Base-by-base conservation (phyloP, 306 rosid genomes). In the Pachyrhizus erosus region DNA sequence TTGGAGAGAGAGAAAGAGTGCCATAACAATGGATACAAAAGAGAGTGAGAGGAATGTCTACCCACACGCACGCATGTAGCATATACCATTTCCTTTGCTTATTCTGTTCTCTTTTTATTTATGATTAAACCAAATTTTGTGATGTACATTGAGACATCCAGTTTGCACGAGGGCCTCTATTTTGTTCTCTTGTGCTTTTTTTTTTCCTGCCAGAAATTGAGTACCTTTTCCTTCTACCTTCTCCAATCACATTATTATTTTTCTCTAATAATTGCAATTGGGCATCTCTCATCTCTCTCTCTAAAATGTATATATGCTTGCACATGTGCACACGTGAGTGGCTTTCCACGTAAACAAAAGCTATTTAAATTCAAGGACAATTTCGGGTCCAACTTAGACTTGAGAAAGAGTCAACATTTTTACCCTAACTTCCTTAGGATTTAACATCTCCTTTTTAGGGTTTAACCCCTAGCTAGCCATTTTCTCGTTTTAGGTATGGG, bases 121-220 rank as follows among this genome's bases (percentile, higher is more conserved):
- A 43, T 58, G 39, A 57, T 64, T 55, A 58, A 43, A 82, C 83
- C 45, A 82, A 83, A 88, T 87, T 75, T 84, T 62, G 88, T 86
- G 87, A 94, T 88, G 89, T 80, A 75, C 86, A 84, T 79, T 78
- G 88, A 90, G 85, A 71, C 86, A 83, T 84, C 83, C 88, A 89
- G 87, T 77, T 91, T 90, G 98, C 98, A 93, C 97, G 97, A 91
- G 98, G 93, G 94, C 88, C 90, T 90, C 92, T 87, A 46, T 89
- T 92, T 91, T 95, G 97, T 93, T 87, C 23, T 86, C 54, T 89
- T 86, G 82, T 81, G 80, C 89, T 87, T 81, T 62, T 84, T 62
- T 84, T 71, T 66, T 18, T 49, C 76, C 75, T 73, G 86, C 87
- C 86, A 84, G 10, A 84, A 68, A 75, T 76, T 85, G 76, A 67